Evolutionary conservation across 306 rosid genomes (phyloP).

Genomic region (Elaeagnus macrophylla): DNA sequence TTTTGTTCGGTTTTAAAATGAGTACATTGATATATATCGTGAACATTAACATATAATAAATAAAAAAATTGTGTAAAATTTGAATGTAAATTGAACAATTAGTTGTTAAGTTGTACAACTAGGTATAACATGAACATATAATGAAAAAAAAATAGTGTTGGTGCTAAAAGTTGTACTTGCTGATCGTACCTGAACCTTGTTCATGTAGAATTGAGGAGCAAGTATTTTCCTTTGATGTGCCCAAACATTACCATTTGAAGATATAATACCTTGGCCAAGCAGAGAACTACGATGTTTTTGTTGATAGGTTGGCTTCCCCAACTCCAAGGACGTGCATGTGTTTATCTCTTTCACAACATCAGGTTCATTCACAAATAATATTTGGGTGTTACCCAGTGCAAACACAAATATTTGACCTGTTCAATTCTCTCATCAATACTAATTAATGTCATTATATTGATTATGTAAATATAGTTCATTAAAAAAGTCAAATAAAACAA

Average conservation of each 20-base stretch:
- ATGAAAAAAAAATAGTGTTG: too few relatives aligned
- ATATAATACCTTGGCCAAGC: not conserved
- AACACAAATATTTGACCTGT: not conserved
- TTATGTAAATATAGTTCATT: too few relatives aligned
- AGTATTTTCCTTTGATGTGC: not conserved
- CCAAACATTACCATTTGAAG: not conserved
- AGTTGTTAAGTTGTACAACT: too few relatives aligned
- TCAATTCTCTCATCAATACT: not conserved
- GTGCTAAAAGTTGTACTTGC: too few relatives aligned
- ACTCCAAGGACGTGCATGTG: conserved; percentile 2
- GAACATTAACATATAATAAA: too few relatives aligned
- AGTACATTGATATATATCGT: too few relatives aligned
- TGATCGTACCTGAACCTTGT: not conserved
- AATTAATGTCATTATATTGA: not conserved
- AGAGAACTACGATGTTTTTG: not conserved
- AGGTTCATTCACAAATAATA: not conserved
- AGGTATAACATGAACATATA: too few relatives aligned
- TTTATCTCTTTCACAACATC: not conserved
- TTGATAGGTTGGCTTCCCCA: not conserved
- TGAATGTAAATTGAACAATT: too few relatives aligned
- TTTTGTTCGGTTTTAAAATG: too few relatives aligned
- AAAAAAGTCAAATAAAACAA: too few relatives aligned
- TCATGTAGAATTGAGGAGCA: not conserved
- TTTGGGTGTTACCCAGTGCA: not conserved
- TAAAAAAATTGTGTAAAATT: too few relatives aligned